Percentiles rank a stretch among this genome's conserved stretches.
These are phyloP conservation scores for Priceomyces haplophilus DNA, from an alignment of 805 yeast species.

Conservation along the genomic window DNA sequence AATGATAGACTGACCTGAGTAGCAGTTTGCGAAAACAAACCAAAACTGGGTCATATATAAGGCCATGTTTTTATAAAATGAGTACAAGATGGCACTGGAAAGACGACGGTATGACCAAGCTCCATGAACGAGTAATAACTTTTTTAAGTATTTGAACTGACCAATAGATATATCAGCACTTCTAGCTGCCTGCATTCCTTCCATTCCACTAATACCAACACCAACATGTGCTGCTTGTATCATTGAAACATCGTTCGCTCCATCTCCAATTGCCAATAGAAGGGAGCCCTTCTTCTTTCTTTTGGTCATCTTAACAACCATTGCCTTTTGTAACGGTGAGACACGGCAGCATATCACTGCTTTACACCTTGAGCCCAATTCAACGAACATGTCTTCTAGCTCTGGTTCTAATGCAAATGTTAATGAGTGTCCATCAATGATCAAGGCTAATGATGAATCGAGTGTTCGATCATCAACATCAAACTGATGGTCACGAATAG, in stretches of 20 bases:
- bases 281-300: constrained; percentile 67
- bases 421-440: constrained; percentile 92
- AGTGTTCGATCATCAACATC: constrained; percentile 58
- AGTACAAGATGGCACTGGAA: constrained; percentile 86
- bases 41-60: constrained; percentile 97
- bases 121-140: constrained; percentile 88
- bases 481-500: constrained; percentile 63
- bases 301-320: constrained; percentile 93
- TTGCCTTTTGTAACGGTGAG: constrained; percentile 93
- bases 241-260: constrained; percentile 99
- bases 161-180: constrained; percentile 97
- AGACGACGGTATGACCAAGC: constrained; percentile 97
- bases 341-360: constrained; percentile 98
- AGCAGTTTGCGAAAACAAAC: constrained; percentile 91
- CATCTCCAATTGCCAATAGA: constrained; percentile 93
- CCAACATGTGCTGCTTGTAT: constrained; percentile 99
- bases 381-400: constrained; percentile 72
- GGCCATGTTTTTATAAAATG: constrained; percentile 93
- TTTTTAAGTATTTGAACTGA: constrained; percentile 83
- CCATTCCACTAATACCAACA: constrained; percentile 98
- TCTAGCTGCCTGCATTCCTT: constrained; percentile 99
- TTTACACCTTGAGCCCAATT: constrained; percentile 80
- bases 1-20: constrained; percentile 91
- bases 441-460: constrained; percentile 73
- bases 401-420: constrained; percentile 81